Evolutionary conservation across 1,139 yeast genomes (phyloP).

Genomic region (Pichia sp.): DNA sequence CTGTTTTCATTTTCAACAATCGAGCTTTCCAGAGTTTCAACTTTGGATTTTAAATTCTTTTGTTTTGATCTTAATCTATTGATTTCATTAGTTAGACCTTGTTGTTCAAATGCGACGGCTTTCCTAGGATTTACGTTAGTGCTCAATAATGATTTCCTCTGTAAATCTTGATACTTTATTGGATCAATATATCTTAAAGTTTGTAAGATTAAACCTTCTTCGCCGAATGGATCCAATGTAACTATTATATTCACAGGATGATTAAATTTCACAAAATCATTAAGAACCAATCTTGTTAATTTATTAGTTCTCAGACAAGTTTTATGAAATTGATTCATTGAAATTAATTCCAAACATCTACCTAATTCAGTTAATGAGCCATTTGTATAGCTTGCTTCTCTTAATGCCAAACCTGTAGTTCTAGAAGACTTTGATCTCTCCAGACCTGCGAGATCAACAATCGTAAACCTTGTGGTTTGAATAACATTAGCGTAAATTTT

Average conservation of each 20-base stretch:
- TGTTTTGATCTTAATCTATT: constrained; percentile 20
- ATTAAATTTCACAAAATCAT: constrained; percentile 37
- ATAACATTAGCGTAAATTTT: constrained; percentile 15
- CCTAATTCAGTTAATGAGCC: constrained; percentile 44
- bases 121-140: constrained; percentile 1
- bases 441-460: constrained; percentile 47
- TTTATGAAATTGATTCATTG: constrained; percentile 32
- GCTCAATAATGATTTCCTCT: constrained; percentile 15
- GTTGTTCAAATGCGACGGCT: constrained; percentile 3
- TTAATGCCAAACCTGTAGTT: constrained; percentile 37
- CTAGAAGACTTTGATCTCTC: constrained; percentile 41
- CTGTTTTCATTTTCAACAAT: constrained; percentile 20
- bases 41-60: constrained; percentile 16
- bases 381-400: constrained; percentile 36
- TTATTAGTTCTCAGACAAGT: constrained; percentile 40
- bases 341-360: constrained; percentile 37
- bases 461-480: constrained; percentile 31
- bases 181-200: constrained; percentile 37
- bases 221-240: constrained; percentile 63
- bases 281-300: constrained; percentile 40
- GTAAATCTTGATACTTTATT: constrained; percentile 23
- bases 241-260: constrained; percentile 35
- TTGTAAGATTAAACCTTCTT: constrained; percentile 44
- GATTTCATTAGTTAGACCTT: constrained; percentile 17
- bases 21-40: constrained; percentile 18